Evolutionary conservation across 2,329 filamentous ascomycete genomes (phyloP).

Genomic region (Xenoacremonium recifei): DNA sequence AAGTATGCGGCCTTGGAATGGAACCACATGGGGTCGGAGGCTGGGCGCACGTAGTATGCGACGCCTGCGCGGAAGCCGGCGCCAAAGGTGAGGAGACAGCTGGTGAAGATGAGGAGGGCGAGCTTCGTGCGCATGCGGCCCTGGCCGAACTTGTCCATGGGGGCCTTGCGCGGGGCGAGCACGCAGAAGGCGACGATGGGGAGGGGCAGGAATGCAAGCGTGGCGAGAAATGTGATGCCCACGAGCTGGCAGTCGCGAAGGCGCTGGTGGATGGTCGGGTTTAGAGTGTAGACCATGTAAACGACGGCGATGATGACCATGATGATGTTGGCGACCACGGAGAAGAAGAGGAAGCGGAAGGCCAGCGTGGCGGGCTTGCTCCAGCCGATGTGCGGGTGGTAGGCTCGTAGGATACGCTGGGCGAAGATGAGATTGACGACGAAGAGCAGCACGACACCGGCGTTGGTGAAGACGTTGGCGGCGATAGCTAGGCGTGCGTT

Average conservation of each 20-base stretch:
- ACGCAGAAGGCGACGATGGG: conserved; percentile 52
- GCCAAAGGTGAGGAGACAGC: conserved; percentile 63
- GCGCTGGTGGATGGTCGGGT: conserved; percentile 43
- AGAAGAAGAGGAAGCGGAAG: conserved; percentile 58
- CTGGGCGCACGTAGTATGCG: conserved; percentile 50
- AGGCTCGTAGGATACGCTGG: conserved; percentile 71
- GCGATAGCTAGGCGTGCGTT: conserved; percentile 50
- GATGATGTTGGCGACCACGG: conserved; percentile 58
- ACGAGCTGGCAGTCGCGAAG: conserved; percentile 67
- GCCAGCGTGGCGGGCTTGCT: conserved; percentile 45
- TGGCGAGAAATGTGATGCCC: conserved; percentile 59
- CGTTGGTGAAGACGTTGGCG: conserved; percentile 67
- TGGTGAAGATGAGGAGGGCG: conserved; percentile 58
- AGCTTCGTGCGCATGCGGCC: conserved; percentile 68
- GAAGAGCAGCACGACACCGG: conserved; percentile 73
- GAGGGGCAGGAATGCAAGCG: conserved; percentile 61
- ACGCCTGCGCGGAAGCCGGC: conserved; percentile 67
- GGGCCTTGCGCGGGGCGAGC: conserved; percentile 43
- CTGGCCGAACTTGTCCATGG: conserved; percentile 52
- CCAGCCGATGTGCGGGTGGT: conserved; percentile 73
- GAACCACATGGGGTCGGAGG: conserved; percentile 63
- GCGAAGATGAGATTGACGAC: conserved; percentile 76
- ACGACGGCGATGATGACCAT: conserved; percentile 66
- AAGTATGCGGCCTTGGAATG: conserved; percentile 74
- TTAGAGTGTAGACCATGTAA: conserved; percentile 65